A percentile compares a stretch with the other conserved stretches of the same genome.
Evolutionary conservation across 768 basidiomycete genomes (phyloP).

Genomic region (Xerocomellus intermedius): DNA sequence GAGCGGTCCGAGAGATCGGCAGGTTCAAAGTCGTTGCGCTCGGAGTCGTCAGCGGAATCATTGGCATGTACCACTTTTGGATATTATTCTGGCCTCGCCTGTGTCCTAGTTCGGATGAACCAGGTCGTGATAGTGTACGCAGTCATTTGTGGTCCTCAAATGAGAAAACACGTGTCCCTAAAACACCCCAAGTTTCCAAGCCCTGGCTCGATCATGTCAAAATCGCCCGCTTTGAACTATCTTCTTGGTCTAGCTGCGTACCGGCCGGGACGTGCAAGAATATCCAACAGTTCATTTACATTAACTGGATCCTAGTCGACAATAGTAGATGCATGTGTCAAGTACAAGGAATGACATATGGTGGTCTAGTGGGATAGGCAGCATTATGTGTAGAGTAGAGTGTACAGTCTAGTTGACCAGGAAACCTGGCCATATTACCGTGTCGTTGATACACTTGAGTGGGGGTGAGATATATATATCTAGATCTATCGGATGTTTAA

Average conservation of each 20-base stretch:
- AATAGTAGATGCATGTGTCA: not conserved
- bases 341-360: not conserved
- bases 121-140: no score
- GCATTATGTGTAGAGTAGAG: not conserved
- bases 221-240: no score
- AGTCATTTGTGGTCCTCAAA: no score
- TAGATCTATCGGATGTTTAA: not conserved
- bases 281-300: not conserved
- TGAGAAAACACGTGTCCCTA: no score
- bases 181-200: no score
- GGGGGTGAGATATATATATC: not conserved
- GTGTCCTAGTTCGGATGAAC: not conserved
- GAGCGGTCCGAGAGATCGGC: not conserved
- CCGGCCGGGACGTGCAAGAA: not conserved
- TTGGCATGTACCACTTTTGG: not conserved
- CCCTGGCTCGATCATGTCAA: no score
- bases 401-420: not conserved
- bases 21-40: not conserved
- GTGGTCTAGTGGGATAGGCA: not conserved
- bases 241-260: not conserved
- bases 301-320: not conserved
- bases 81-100: not conserved
- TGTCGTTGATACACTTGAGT: not conserved
- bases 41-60: not conserved
- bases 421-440: not conserved